Evolutionary conservation across 2,329 filamentous ascomycete species (phyloP).

Genomic region (Stachybotrys chartarum): DNA sequence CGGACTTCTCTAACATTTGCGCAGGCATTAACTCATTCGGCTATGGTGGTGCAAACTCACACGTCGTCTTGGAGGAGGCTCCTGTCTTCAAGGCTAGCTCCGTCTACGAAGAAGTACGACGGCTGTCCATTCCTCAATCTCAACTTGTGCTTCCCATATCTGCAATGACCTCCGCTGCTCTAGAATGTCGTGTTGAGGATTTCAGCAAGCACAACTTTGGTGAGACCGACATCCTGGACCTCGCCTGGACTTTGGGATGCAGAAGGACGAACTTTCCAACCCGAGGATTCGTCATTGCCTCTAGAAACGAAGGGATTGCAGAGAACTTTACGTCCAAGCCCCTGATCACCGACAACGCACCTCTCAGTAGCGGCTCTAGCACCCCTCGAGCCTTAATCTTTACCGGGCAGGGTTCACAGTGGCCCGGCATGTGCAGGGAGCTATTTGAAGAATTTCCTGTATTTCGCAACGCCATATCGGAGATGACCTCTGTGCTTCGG

Average conservation of each 20-base stretch:
- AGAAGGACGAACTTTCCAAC: too few relatives aligned
- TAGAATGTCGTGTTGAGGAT: too few relatives aligned
- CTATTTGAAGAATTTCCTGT: slow-evolving; percentile 17
- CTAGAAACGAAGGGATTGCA: not conserved
- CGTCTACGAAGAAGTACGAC: too few relatives aligned
- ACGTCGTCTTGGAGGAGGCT: slow-evolving; percentile 13
- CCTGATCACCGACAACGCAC: not conserved
- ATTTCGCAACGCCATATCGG: not conserved
- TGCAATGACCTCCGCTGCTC: too few relatives aligned
- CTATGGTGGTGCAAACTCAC: slow-evolving; percentile 18
- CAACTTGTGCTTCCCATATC: too few relatives aligned
- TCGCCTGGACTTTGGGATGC: too few relatives aligned
- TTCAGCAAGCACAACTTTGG: too few relatives aligned
- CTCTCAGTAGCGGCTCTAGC: not conserved
- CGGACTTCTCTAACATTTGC: too few relatives aligned
- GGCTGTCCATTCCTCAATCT: too few relatives aligned
- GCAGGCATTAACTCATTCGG: slow-evolving; percentile 19
- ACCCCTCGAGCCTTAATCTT: slow-evolving; percentile 8
- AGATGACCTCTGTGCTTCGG: slow-evolving; percentile 11
- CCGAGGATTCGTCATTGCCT: slow-evolving; percentile 3
- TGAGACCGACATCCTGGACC: too few relatives aligned
- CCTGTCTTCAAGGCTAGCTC: too few relatives aligned
- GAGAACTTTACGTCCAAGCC: slow-evolving; percentile 1
- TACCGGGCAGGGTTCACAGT: slow-evolving; percentile 29
- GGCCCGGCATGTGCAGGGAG: slow-evolving; percentile 22